Conservation (phyloP, 495 filamentous ascomycete species). For the Ascodesmis nigricans region DNA sequence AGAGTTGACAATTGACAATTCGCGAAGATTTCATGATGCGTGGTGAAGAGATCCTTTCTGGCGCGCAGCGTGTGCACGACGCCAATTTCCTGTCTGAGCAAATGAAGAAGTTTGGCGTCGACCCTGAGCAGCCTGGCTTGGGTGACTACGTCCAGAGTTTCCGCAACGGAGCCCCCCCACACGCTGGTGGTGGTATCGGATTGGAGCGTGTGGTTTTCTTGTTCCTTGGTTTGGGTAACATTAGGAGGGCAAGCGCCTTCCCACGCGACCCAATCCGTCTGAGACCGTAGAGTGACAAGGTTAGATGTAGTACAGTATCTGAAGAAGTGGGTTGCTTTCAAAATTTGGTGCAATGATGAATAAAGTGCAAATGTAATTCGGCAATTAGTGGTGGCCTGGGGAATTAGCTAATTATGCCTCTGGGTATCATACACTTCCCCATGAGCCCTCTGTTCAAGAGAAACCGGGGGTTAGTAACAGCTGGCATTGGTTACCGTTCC, state of each 20-base stretch:
- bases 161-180: slow-evolving; percentile 68
- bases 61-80: slow-evolving; percentile 81
- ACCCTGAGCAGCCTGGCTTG: slow-evolving; percentile 43
- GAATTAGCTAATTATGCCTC: too few relatives aligned
- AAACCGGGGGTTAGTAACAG: too few relatives aligned
- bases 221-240: slow-evolving; percentile 63
- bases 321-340: too few relatives aligned
- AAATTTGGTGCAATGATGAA: too few relatives aligned
- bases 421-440: too few relatives aligned
- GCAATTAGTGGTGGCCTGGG: too few relatives aligned
- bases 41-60: slow-evolving; percentile 78
- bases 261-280: slow-evolving; percentile 59
- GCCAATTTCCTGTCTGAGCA: slow-evolving; percentile 48
- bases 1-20: neutral
- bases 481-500: too few relatives aligned
- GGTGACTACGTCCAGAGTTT: slow-evolving; percentile 78
- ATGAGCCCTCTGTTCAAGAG: too few relatives aligned
- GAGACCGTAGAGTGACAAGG: slow-evolving; percentile 14
- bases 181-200: slow-evolving; percentile 77
- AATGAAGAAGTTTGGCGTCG: slow-evolving; percentile 53
- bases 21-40: slow-evolving; percentile 63
- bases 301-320: too few relatives aligned
- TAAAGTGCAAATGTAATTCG: too few relatives aligned
- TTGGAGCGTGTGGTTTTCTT: slow-evolving; percentile 74
- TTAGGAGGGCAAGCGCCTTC: slow-evolving; percentile 66